These are phyloP conservation scores for Amaranthus palmeri DNA, from an alignment of 148 eudicot species.

Conservation along the genomic window DNA sequence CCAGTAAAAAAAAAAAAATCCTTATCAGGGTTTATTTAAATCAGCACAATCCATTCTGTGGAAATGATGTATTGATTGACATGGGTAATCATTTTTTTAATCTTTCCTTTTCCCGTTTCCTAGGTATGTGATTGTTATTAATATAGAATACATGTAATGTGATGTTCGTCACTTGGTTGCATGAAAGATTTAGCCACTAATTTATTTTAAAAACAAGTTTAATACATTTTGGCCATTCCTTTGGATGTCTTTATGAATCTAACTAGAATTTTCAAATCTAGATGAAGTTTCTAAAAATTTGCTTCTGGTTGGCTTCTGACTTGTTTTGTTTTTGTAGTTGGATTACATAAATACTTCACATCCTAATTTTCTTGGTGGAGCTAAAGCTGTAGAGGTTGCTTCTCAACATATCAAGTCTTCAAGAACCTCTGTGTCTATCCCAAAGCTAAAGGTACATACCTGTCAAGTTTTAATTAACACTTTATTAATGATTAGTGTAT, in stretches of 20 bases:
- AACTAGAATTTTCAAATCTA: background rate
- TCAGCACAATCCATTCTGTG: no score
- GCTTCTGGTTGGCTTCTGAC: conserved; percentile 9
- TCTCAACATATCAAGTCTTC: conserved; percentile 52
- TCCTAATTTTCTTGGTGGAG: conserved; percentile 84
- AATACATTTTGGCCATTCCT: background rate
- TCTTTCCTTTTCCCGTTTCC: no score
- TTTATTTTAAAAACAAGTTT: no score
- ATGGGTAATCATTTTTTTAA: no score
- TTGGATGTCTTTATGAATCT: background rate
- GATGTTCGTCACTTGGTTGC: no score
- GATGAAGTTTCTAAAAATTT: background rate
- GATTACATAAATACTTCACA: conserved; percentile 96
- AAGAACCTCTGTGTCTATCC: conserved; percentile 40
- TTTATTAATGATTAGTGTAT: background rate
- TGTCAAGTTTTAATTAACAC: background rate
- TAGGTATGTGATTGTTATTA: background rate
- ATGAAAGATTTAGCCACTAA: no score
- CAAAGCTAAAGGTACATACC: conserved; percentile 53
- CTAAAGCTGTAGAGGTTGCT: conserved; percentile 81
- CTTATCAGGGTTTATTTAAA: no score
- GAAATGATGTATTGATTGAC: no score
- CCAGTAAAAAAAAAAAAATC: no score
- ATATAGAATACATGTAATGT: no score
- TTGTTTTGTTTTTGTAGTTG: conserved; percentile 45